Evolutionary conservation across 257 asterid genomes (phyloP).

Genomic region (Solanum arcanum): DNA sequence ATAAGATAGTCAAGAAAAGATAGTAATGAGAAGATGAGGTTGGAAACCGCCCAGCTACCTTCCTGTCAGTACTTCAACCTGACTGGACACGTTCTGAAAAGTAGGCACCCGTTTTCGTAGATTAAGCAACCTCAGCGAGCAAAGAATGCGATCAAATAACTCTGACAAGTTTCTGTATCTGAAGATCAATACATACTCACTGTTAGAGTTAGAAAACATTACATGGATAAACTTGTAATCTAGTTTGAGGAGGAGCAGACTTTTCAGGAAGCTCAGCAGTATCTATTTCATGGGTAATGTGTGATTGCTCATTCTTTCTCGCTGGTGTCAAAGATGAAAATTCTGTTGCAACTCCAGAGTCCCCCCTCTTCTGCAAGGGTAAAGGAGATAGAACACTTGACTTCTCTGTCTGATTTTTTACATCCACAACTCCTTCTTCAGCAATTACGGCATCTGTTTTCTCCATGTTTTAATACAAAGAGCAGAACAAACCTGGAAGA

Average conservation of each 20-base stretch:
- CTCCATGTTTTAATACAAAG: conserved; percentile 19
- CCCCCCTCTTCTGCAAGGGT: conserved; percentile 6
- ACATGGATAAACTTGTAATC: background rate
- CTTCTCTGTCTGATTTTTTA: conserved; percentile 4
- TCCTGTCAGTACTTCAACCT: conserved; percentile 55
- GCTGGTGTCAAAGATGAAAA: conserved; percentile 56
- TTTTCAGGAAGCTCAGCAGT: conserved; percentile 39
- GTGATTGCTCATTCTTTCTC: conserved; percentile 41
- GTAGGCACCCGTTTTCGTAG: conserved; percentile 41
- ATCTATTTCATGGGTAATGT: conserved; percentile 18
- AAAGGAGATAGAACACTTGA: conserved; percentile 3
- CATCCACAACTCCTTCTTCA: background rate
- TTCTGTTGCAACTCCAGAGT: conserved; percentile 11
- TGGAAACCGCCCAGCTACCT: conserved; percentile 24
- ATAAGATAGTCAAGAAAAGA: background rate
- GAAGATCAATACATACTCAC: conserved; percentile 1
- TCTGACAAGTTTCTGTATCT: conserved; percentile 40
- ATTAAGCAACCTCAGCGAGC: conserved; percentile 57
- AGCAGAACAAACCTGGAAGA: conserved; percentile 1
- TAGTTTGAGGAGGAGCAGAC: conserved; percentile 22
- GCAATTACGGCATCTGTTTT: conserved; percentile 1
- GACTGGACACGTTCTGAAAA: conserved; percentile 45
- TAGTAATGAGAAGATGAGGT: background rate
- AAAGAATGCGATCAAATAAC: conserved; percentile 46
- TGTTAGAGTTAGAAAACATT: background rate